phyloP scores from a whole-genome alignment of 1,139 yeast species.

The Sugiyamaella novakii region DNA sequence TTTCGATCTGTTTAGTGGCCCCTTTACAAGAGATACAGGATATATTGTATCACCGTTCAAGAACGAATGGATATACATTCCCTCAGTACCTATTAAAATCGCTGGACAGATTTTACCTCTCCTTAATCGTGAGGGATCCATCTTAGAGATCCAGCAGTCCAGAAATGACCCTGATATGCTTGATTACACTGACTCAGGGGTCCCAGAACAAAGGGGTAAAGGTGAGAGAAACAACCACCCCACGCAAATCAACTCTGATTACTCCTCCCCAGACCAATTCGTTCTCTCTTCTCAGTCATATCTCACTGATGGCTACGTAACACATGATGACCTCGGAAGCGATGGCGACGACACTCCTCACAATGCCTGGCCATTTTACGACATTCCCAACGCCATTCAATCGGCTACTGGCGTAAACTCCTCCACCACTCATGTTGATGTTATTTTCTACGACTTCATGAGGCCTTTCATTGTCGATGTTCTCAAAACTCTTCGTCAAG shows the following conservation, averaged over 20 bases:
- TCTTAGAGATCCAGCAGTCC: constrained; percentile 35
- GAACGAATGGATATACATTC: constrained; percentile 70
- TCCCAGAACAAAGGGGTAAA: constrained; percentile 24
- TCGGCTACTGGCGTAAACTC: constrained; percentile 42
- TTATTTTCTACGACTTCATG: constrained; percentile 78
- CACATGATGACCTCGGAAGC: constrained; percentile 78
- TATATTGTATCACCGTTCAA: constrained; percentile 85
- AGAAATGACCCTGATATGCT: constrained; percentile 12
- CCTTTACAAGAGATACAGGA: constrained; percentile 77
- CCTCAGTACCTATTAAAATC: constrained; percentile 51
- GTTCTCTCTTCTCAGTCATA: constrained; percentile 5
- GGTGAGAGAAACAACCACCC: not conserved
- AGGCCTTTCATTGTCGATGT: constrained; percentile 65
- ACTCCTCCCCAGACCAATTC: not conserved
- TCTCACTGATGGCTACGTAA: constrained; percentile 63
- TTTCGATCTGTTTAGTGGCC: constrained; percentile 84
- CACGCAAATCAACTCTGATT: not conserved
- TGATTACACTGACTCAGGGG: constrained; percentile 31
- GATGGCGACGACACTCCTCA: constrained; percentile 92
- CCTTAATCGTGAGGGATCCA: constrained; percentile 55
- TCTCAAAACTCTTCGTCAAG: constrained; percentile 39
- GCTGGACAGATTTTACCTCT: constrained; percentile 53
- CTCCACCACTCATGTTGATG: constrained; percentile 53
- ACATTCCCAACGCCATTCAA: constrained; percentile 77
- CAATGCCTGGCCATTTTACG: constrained; percentile 57